Evolutionary conservation across 2,329 filamentous ascomycete species (phyloP).

Genomic region (Penicillium sp.): DNA sequence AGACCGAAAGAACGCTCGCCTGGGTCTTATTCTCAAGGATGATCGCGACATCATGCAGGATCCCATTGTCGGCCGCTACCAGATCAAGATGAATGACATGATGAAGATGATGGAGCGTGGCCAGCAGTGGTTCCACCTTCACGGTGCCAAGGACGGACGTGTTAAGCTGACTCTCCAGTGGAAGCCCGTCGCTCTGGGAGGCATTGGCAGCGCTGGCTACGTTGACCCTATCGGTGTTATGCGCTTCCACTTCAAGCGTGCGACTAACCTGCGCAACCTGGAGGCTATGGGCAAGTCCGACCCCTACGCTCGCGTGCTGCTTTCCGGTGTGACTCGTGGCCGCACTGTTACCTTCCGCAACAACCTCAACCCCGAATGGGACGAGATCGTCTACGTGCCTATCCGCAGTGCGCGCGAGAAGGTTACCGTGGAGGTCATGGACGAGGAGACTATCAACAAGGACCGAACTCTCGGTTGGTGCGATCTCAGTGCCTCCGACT

Average conservation of each 20-base stretch:
- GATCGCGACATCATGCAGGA: slow-evolving; percentile 82
- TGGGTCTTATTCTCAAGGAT: slow-evolving; percentile 92
- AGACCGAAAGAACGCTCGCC: slow-evolving; percentile 82
- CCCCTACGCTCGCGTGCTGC: slow-evolving; percentile 81
- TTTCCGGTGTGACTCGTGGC: slow-evolving; percentile 86
- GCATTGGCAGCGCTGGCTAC: slow-evolving; percentile 80
- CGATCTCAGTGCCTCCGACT: slow-evolving; percentile 75
- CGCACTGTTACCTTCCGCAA: slow-evolving; percentile 95
- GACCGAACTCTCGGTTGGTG: slow-evolving; percentile 82
- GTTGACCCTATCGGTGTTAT: slow-evolving; percentile 92
- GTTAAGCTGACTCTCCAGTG: slow-evolving; percentile 90
- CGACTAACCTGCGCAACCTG: slow-evolving; percentile 79
- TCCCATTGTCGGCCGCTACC: slow-evolving; percentile 83
- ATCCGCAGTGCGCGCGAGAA: slow-evolving; percentile 82
- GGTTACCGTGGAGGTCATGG: slow-evolving; percentile 90
- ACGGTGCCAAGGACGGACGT: slow-evolving; percentile 75
- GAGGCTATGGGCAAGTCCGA: slow-evolving; percentile 97
- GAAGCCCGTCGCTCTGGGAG: slow-evolving; percentile 88
- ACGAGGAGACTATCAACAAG: slow-evolving; percentile 86
- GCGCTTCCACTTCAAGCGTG: slow-evolving; percentile 86
- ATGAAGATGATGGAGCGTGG: slow-evolving; percentile 86
- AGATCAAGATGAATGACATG: slow-evolving; percentile 94
- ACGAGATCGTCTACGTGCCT: slow-evolving; percentile 92
- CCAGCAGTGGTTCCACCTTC: slow-evolving; percentile 92
- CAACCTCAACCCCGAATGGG: slow-evolving; percentile 91